Evolutionary conservation across 768 basidiomycete species (phyloP), one percentile per base, ranked within the genome.

Genomic region (Lepiota brunneoincarnata): DNA sequence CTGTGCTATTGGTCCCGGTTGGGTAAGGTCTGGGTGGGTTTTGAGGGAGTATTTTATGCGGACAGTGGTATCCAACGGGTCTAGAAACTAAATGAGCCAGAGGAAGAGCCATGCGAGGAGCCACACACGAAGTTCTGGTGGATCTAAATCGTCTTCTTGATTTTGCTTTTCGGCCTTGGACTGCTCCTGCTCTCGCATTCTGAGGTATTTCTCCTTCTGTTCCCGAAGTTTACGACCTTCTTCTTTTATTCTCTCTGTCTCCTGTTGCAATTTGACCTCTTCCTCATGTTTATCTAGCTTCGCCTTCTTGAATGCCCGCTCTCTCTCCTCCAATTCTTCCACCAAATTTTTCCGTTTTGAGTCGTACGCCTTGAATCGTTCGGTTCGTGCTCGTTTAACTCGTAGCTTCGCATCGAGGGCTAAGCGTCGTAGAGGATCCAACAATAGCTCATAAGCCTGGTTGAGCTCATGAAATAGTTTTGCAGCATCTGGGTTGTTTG

Each of bases 381-480:
- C 80, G 37, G 82, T 80, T 31, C 82, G 79, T 0, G 90, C 89
- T 37, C 80, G 77, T 54, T 86, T 83, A 2, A 86, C 67, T 38
- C 86, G 84, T n/a, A 88, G 69, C 63, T 87, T 89, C 2, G 89
- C 88, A 63, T 93, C 89, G 50, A 93, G 74, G 0, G 88, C 90
- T 38, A 91, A 75, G 17, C 89, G 82, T 35, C 87, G 82, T 28
- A 89, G 69, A 3, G 91, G 91, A 61, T 93, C 91, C 53, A 92
- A 84, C 5, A 93, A 74, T 1, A 91, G 75, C 65, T 91, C 86
- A 61, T 90, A 88, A 0, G 91, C 89, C 56, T 83, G 82, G 51
- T 87, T 92, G 45, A 93, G 80, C 52, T 89, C 89, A 64, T 93
- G 91, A 63, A 93, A 93, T 64, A 90, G 88, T 52, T 84, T 79